Evolutionary conservation across 495 filamentous ascomycete species (phyloP).

Genomic region (Neurospora sp.): DNA sequence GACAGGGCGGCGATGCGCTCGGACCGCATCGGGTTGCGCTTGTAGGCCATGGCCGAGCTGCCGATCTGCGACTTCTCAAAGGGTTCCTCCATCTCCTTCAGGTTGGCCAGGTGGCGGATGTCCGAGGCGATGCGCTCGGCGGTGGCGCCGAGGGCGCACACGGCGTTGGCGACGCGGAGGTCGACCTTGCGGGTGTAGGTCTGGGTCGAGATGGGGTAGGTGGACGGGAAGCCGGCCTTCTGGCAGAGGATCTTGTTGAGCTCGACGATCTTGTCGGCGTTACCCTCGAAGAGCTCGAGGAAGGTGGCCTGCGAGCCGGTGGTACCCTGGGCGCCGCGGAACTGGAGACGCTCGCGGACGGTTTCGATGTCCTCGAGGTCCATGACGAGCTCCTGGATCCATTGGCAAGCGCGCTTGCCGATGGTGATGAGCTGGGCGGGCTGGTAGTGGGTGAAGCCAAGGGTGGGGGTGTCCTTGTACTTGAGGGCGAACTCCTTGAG

Average conservation of each 20-base stretch:
- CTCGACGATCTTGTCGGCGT: slow-evolving; percentile 67
- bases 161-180: slow-evolving; percentile 65
- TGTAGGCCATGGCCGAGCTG: slow-evolving; percentile 61
- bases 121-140: slow-evolving; percentile 59
- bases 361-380: slow-evolving; percentile 76
- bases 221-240: slow-evolving; percentile 71
- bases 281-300: slow-evolving; percentile 63
- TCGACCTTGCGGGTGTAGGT: slow-evolving; percentile 68
- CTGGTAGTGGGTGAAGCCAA: slow-evolving; percentile 85
- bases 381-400: slow-evolving; percentile 82
- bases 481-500: slow-evolving; percentile 65
- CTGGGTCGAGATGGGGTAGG: slow-evolving; percentile 68
- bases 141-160: slow-evolving; percentile 75
- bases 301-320: slow-evolving; percentile 55
- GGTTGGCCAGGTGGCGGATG: slow-evolving; percentile 63
- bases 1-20: slow-evolving; percentile 77
- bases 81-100: slow-evolving; percentile 76
- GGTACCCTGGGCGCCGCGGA: slow-evolving; percentile 47
- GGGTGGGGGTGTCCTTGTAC: slow-evolving; percentile 53
- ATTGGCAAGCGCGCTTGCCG: slow-evolving; percentile 63
- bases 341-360: slow-evolving; percentile 62
- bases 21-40: slow-evolving; percentile 68
- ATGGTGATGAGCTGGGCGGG: slow-evolving; percentile 56
- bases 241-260: slow-evolving; percentile 59
- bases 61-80: slow-evolving; percentile 75